Evolutionary conservation across 805 yeast genomes (phyloP).

Genomic region (Wickerhamiella domercqiae): DNA sequence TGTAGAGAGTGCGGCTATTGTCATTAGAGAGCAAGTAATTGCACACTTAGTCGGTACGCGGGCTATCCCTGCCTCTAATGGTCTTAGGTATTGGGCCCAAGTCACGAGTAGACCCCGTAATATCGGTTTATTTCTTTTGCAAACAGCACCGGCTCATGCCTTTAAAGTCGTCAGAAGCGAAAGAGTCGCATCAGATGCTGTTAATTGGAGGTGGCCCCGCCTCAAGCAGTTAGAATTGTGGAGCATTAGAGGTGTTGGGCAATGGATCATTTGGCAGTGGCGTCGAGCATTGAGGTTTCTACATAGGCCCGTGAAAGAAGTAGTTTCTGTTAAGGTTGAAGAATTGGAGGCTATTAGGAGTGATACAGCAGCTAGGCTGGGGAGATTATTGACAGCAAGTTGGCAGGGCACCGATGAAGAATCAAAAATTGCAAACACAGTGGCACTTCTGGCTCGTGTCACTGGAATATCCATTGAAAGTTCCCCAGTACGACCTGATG

Average conservation of each 20-base stretch:
- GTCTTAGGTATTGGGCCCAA: constrained; percentile 15
- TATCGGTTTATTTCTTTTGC: constrained; percentile 10
- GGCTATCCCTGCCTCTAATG: constrained; percentile 14
- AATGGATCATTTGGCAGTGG: background rate
- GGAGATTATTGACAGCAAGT: constrained; percentile 6
- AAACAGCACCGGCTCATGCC: constrained; percentile 9
- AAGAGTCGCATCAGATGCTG: background rate
- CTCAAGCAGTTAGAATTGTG: background rate
- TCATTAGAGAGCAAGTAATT: constrained; percentile 11
- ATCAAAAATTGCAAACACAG: background rate
- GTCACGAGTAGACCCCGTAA: no score
- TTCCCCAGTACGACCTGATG: constrained; percentile 6
- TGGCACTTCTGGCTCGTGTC: background rate
- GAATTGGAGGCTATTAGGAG: constrained; percentile 1
- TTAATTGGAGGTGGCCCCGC: background rate
- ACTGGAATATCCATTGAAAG: background rate
- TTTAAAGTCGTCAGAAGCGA: background rate
- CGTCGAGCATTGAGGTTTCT: background rate
- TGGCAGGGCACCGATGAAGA: constrained; percentile 3
- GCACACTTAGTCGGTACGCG: constrained; percentile 6
- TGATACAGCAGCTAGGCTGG: constrained; percentile 10
- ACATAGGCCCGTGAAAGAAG: background rate
- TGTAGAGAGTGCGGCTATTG: constrained; percentile 13
- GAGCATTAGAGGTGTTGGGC: background rate
- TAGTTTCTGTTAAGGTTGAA: background rate